phyloP scores from a whole-genome alignment of 225 moss, liverwort and hornwort genomes.

The Straminergon stramineum region DNA sequence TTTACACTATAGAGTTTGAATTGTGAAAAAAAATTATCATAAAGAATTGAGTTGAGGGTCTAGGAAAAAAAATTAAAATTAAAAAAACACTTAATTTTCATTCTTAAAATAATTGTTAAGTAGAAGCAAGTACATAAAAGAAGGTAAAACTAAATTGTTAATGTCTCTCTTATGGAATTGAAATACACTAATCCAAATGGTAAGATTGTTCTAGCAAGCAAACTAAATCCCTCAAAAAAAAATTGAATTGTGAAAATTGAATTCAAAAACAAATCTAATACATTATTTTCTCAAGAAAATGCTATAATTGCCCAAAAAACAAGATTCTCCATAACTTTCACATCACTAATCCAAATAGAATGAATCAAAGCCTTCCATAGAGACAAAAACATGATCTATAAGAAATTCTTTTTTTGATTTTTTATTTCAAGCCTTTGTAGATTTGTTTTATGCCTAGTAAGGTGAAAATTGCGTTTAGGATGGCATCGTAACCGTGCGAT shows the following conservation, averaged over 20 bases:
- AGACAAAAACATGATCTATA: neutral
- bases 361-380: neutral
- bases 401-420: fast-evolving
- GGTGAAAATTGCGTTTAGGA: neutral
- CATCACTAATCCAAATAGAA: neutral
- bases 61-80: no score
- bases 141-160: no score
- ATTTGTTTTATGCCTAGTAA: fast-evolving
- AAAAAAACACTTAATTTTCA: neutral
- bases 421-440: neutral
- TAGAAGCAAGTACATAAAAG: no score
- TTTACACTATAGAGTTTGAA: neutral
- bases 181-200: fast-evolving
- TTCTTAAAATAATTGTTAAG: no score
- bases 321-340: neutral
- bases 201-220: neutral
- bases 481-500: no score
- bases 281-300: neutral
- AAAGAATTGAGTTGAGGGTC: neutral
- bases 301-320: neutral
- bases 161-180: neutral
- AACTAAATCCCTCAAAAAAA: fast-evolving
- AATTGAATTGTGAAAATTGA: neutral
- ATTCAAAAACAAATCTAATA: fast-evolving
- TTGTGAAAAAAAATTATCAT: no score